Percentiles rank a stretch among this genome's conserved stretches.
These are phyloP conservation scores for Conoideocrella luteorostrata DNA, from an alignment of 2,329 filamentous ascomycete genomes.

Conservation along the genomic window DNA sequence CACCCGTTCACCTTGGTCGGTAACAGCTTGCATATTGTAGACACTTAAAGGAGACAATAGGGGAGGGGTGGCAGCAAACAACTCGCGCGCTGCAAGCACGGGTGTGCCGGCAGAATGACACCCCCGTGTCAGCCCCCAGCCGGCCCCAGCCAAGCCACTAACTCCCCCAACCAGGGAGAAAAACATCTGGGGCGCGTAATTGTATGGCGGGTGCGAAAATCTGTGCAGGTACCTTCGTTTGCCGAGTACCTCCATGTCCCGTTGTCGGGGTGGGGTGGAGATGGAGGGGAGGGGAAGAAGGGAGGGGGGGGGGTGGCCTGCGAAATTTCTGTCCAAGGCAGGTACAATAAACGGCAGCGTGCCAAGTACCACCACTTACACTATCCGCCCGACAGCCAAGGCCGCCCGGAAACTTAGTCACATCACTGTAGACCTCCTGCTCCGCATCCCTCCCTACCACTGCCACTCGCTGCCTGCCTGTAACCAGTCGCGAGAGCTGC, in stretches of 20 bases:
- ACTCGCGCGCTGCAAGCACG: constrained; percentile 1
- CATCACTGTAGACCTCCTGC: not conserved
- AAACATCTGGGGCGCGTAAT: not conserved
- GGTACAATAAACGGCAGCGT: not conserved
- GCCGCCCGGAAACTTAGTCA: not conserved
- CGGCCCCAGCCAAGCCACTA: constrained; percentile 9
- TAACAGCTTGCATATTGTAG: not conserved
- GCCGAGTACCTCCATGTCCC: constrained; percentile 2
- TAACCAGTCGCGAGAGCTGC: not conserved
- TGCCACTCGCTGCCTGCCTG: not conserved
- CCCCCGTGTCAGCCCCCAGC: constrained; percentile 8
- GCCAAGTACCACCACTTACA: not conserved
- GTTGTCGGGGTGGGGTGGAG: not conserved
- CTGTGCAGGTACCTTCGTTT: constrained; percentile 5
- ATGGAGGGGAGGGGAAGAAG: not conserved
- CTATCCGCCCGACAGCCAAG: not conserved
- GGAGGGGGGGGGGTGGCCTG: not conserved
- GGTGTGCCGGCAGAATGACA: constrained; percentile 8
- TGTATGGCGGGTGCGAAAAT: constrained; percentile 2
- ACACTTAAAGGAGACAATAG: not conserved
- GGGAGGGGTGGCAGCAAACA: constrained; percentile 4
- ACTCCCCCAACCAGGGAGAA: constrained; percentile 3
- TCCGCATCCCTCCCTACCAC: not conserved
- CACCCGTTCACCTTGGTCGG: no score
- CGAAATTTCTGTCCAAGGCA: not conserved